phyloP scores from a whole-genome alignment of 129 eudicot genomes.

The Gnaphalium uliginosum region DNA sequence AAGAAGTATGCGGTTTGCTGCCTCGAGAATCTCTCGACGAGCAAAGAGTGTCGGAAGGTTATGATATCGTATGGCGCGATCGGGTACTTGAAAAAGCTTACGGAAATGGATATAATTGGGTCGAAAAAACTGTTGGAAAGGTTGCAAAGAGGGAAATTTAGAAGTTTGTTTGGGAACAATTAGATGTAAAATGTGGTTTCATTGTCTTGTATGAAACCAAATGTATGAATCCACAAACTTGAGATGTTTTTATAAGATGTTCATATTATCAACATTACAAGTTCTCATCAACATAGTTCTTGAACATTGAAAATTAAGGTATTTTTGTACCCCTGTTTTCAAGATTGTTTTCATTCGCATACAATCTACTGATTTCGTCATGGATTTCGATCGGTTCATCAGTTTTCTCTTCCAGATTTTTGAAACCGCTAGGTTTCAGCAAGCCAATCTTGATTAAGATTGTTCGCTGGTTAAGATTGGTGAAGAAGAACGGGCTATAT shows the following conservation, averaged over 20 bases:
- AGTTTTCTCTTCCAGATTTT: too few species aligned
- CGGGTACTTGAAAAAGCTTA: slow-evolving; percentile 82
- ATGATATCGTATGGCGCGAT: slow-evolving; percentile 93
- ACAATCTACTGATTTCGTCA: too few species aligned
- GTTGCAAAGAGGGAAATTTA: slow-evolving; percentile 73
- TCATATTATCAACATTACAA: background rate
- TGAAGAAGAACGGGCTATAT: too few species aligned
- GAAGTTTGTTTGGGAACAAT: slow-evolving; percentile 61
- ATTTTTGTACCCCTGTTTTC: background rate
- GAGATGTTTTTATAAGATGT: slow-evolving; percentile 6
- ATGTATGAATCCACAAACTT: slow-evolving; percentile 19
- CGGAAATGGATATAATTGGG: slow-evolving; percentile 78
- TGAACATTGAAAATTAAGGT: background rate
- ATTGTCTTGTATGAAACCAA: slow-evolving; percentile 48
- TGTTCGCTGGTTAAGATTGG: too few species aligned
- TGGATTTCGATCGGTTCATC: too few species aligned
- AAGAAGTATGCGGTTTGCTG: slow-evolving; percentile 83
- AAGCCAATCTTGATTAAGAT: too few species aligned
- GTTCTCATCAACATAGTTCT: background rate
- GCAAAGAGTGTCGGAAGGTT: slow-evolving; percentile 79
- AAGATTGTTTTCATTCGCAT: too few species aligned
- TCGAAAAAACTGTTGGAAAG: slow-evolving; percentile 78
- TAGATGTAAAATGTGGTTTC: slow-evolving; percentile 34
- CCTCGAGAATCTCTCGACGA: slow-evolving; percentile 52
- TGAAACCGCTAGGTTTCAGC: too few species aligned